These are phyloP conservation scores for Rhodotorula sp. DNA, from an alignment of 1,284 basidiomycete genomes.

Conservation along the genomic window DNA sequence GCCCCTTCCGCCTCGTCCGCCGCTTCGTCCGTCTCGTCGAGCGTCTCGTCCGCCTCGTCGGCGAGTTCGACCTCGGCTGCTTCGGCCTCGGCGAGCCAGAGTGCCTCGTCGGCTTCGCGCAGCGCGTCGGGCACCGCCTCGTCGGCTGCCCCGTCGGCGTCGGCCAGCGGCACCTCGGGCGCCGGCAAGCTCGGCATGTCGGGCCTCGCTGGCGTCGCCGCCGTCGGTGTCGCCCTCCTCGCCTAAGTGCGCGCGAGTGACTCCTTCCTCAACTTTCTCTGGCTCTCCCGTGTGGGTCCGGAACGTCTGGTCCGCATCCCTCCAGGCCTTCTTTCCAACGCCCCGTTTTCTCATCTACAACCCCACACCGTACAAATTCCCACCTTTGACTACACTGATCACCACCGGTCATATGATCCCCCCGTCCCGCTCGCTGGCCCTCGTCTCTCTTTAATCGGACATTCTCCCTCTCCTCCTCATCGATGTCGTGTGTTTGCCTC, in stretches of 20 bases:
- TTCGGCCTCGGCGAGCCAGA: background rate
- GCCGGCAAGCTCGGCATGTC: background rate
- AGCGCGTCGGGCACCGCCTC: background rate
- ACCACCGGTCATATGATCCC: background rate
- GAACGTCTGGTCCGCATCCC: background rate
- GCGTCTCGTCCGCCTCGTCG: background rate
- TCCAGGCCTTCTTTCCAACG: too few relatives aligned
- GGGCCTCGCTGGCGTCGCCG: conserved; percentile 17
- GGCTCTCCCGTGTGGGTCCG: background rate
- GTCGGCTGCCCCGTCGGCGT: background rate
- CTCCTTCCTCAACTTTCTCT: background rate
- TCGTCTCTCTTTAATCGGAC: background rate
- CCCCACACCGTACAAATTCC: too few relatives aligned
- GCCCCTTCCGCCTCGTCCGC: background rate
- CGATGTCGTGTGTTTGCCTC: background rate
- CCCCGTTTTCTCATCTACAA: too few relatives aligned
- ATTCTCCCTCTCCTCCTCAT: background rate
- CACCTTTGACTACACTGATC: too few relatives aligned
- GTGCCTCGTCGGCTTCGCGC: background rate
- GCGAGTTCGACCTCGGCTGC: conserved; percentile 2
- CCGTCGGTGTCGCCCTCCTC: conserved; percentile 8
- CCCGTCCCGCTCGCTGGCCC: conserved; percentile 3
- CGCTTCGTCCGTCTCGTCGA: conserved; percentile 4
- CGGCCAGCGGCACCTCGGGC: too few relatives aligned
- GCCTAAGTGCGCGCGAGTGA: background rate